These are phyloP conservation scores for Sporothrix mexicana DNA, from an alignment of 2,329 filamentous ascomycete species.

Conservation along the genomic window DNA sequence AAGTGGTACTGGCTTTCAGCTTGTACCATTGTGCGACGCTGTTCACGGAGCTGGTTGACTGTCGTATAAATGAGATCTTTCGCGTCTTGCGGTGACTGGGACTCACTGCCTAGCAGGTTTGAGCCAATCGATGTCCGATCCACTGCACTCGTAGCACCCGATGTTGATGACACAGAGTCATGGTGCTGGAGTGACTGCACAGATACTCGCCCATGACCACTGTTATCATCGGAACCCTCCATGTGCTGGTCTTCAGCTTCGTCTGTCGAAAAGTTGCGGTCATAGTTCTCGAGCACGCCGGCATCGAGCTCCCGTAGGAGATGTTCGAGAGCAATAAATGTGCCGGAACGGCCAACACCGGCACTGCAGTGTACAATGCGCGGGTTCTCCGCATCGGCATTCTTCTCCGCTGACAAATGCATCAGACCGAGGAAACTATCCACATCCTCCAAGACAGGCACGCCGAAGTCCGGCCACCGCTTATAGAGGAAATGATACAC, in stretches of 20 bases:
- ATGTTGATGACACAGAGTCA: not conserved
- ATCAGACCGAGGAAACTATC: slow-evolving; percentile 73
- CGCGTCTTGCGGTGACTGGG: not conserved
- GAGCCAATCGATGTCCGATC: slow-evolving; percentile 17
- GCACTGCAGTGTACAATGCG: slow-evolving; percentile 88
- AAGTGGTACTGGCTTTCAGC: slow-evolving; percentile 83
- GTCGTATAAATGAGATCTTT: slow-evolving; percentile 66
- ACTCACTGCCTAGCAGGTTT: slow-evolving; percentile 2
- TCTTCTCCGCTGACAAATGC: slow-evolving; percentile 67
- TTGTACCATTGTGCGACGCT: slow-evolving; percentile 96
- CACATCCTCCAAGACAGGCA: slow-evolving; percentile 72
- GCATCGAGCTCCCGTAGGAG: slow-evolving; percentile 80
- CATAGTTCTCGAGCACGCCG: slow-evolving; percentile 66
- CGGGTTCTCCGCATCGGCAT: slow-evolving; percentile 65
- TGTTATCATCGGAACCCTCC: not conserved
- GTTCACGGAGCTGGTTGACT: slow-evolving; percentile 80
- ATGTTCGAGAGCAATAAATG: slow-evolving; percentile 95
- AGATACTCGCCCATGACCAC: not conserved
- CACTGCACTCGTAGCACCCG: not conserved
- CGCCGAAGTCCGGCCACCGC: slow-evolving; percentile 88
- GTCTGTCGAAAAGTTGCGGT: slow-evolving; percentile 39
- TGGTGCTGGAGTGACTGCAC: not conserved
- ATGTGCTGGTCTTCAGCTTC: not conserved
- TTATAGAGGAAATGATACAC: slow-evolving; percentile 87
- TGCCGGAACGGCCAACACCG: slow-evolving; percentile 91